A percentile compares a stretch with the other conserved stretches of the same genome.
phyloP scores from a whole-genome alignment of 805 yeast genomes.

The Saturnispora dispora region DNA sequence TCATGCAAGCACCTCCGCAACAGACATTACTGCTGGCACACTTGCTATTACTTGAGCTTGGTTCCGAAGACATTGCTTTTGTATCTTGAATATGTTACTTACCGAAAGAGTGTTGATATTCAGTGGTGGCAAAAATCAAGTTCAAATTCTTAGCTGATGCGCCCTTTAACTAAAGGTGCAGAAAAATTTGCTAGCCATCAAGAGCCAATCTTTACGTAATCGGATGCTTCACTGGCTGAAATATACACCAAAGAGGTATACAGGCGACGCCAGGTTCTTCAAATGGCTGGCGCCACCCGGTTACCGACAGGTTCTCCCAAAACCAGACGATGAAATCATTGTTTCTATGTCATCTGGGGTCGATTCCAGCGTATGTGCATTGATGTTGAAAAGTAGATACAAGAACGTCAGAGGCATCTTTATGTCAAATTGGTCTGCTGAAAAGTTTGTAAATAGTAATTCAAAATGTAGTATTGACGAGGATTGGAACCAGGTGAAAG shows the following conservation, averaged over 20 bases:
- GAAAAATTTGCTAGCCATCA: background rate
- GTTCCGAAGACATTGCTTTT: conserved; percentile 3
- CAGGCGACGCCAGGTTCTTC: background rate
- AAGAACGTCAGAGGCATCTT: conserved; percentile 69
- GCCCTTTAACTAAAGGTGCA: background rate
- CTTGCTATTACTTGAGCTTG: background rate
- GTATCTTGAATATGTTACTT: background rate
- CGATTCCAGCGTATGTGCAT: conserved; percentile 84
- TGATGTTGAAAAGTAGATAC: conserved; percentile 39
- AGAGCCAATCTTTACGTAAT: background rate
- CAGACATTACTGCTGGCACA: conserved; percentile 13
- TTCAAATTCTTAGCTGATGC: background rate
- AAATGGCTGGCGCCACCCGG: conserved; percentile 1
- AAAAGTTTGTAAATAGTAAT: conserved; percentile 19
- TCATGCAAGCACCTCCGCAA: conserved; percentile 26
- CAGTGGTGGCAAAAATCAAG: background rate
- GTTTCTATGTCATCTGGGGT: conserved; percentile 97
- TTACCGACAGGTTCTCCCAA: conserved; percentile 37
- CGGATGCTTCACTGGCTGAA: background rate
- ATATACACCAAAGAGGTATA: background rate
- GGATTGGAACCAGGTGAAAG: conserved; percentile 81
- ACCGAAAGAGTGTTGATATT: background rate
- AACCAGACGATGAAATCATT: conserved; percentile 47
- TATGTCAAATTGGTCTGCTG: conserved; percentile 82
- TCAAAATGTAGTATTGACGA: conserved; percentile 58